phyloP scores from a whole-genome alignment of 2,329 filamentous ascomycete species.

The Clonostachys solani region DNA sequence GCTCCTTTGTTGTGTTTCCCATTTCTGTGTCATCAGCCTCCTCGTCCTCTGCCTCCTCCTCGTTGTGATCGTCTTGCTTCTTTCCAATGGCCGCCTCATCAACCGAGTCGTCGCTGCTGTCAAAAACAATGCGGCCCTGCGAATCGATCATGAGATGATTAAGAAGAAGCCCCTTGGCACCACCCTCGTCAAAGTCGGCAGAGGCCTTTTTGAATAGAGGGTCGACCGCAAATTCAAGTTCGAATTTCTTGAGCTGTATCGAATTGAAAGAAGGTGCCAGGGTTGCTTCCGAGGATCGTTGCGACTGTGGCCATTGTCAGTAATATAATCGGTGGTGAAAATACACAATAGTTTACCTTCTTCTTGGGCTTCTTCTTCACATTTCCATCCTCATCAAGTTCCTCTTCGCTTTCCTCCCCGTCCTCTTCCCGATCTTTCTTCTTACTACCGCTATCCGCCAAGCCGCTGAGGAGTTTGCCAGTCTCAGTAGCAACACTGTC shows the following conservation, averaged over 20 bases:
- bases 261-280: conserved; percentile 84
- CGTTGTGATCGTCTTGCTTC: conserved; percentile 31
- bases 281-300: conserved; percentile 87
- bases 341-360: conserved; percentile 56
- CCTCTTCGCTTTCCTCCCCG: conserved; percentile 61
- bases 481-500: conserved; percentile 98
- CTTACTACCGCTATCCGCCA: conserved; percentile 81
- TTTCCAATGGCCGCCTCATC: conserved; percentile 35
- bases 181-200: conserved; percentile 96
- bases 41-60: conserved; percentile 13
- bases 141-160: conserved; percentile 97
- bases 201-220: conserved; percentile 99
- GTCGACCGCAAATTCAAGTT: conserved; percentile 93
- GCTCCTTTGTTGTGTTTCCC: conserved; percentile 5
- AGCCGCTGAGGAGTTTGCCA: conserved; percentile 85
- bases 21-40: conserved; percentile 1
- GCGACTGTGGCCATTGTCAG: conserved; percentile 33
- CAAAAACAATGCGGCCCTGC: conserved; percentile 91
- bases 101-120: conserved; percentile 85
- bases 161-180: conserved; percentile 88
- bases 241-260: conserved; percentile 93
- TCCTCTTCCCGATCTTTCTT: conserved; percentile 70
- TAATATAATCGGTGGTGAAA: not conserved
- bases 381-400: conserved; percentile 58
- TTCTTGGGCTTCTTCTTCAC: conserved; percentile 64